Evolutionary conservation across 179 eudicot genomes (phyloP).

Genomic region (Amaranthus tricolor): DNA sequence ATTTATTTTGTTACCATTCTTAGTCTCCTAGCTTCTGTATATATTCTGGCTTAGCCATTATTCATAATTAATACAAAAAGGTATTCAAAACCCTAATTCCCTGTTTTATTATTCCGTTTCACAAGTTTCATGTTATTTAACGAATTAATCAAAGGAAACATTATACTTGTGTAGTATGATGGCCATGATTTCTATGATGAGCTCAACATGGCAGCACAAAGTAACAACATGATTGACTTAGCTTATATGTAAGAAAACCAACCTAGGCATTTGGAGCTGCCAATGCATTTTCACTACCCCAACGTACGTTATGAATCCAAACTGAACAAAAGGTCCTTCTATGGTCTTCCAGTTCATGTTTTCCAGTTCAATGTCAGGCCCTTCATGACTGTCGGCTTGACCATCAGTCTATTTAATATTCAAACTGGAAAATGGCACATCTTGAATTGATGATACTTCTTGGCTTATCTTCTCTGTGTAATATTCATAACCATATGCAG

Average conservation of each 20-base stretch:
- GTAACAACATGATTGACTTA: neutral
- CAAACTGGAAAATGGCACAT: constrained; percentile 29
- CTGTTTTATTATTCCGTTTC: no score
- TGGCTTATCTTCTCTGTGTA: constrained; percentile 26
- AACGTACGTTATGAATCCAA: constrained; percentile 96
- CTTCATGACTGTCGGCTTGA: constrained; percentile 46
- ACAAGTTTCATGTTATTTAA: neutral
- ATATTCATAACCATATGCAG: constrained; percentile 76
- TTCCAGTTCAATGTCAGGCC: constrained; percentile 48
- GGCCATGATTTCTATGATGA: no score
- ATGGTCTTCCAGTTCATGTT: constrained; percentile 63
- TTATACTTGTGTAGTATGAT: no score
- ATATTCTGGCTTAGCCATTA: no score
- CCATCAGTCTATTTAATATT: constrained; percentile 28
- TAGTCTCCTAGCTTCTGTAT: no score
- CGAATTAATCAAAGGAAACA: no score
- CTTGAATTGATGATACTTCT: constrained; percentile 28
- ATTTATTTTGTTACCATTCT: no score
- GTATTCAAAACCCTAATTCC: no score
- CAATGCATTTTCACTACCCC: constrained; percentile 83
- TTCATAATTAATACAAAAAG: no score
- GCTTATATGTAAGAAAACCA: constrained; percentile 6
- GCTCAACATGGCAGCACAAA: neutral
- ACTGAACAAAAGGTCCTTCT: constrained; percentile 86
- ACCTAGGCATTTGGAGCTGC: constrained; percentile 96